Conservation (phyloP, 2,329 filamentous ascomycete genomes). For the Ophiocordyceps unilateralis region DNA sequence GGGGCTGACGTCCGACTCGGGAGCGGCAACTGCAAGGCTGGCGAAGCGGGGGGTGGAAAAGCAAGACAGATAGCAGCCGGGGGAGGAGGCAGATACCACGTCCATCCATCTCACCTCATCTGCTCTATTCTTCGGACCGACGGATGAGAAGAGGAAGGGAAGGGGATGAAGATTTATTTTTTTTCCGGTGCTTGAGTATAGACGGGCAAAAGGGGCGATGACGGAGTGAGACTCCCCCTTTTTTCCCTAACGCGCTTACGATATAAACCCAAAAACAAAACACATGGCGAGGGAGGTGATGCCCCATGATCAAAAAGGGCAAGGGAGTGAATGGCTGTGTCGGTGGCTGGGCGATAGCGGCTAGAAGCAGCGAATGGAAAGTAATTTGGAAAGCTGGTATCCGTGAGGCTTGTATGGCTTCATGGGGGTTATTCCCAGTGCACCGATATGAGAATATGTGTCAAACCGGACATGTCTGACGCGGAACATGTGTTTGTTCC, state of each 20-base stretch:
- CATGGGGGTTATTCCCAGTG: neutral
- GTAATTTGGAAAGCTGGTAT: too few relatives aligned
- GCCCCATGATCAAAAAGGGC: neutral
- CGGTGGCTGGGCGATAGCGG: neutral
- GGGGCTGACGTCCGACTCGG: neutral
- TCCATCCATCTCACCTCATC: neutral
- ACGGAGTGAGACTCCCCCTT: neutral
- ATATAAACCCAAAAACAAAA: neutral
- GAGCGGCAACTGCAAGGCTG: neutral
- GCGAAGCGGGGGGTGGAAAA: neutral
- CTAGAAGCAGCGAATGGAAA: neutral
- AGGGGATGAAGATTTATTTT: neutral
- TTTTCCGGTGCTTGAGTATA: neutral
- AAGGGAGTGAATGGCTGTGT: neutral
- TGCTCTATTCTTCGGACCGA: neutral
- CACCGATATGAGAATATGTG: too few relatives aligned
- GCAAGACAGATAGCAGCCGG: neutral
- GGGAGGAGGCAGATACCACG: neutral
- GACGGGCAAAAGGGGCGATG: neutral
- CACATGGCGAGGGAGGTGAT: neutral
- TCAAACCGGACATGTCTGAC: too few relatives aligned
- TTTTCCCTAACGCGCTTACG: neutral
- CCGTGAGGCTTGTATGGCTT: neutral
- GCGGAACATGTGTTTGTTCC: too few relatives aligned
- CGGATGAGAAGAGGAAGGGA: neutral